These are phyloP conservation scores for Sarocladiaceae sp. DNA, from an alignment of 2,329 filamentous ascomycete species.

Conservation along the genomic window DNA sequence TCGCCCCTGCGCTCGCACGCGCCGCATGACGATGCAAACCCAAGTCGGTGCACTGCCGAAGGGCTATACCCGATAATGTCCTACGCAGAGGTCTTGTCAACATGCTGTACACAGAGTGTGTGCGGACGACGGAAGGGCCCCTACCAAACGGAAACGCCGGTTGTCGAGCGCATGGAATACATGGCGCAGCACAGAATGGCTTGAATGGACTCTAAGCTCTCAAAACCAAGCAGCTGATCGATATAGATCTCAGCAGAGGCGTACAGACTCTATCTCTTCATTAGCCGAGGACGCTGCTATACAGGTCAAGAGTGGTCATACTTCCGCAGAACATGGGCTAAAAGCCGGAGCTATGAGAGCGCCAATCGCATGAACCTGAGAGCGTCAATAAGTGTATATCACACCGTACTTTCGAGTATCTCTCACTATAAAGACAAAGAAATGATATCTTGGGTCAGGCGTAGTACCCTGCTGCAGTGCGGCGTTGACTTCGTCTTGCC, in stretches of 20 bases:
- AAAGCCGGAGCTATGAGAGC: slow-evolving; percentile 10
- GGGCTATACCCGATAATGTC: slow-evolving; percentile 20
- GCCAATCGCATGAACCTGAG: slow-evolving; percentile 15
- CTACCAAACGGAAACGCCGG: slow-evolving; percentile 20
- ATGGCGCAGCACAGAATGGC: slow-evolving; percentile 25
- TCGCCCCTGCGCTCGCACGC: not conserved
- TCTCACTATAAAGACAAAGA: slow-evolving; percentile 15
- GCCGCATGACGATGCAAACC: slow-evolving; percentile 21
- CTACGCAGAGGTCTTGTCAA: not conserved
- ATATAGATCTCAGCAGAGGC: slow-evolving; percentile 16
- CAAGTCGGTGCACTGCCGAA: slow-evolving; percentile 26
- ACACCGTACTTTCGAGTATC: not conserved
- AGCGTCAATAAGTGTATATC: not conserved
- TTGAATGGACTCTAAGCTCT: slow-evolving; percentile 26
- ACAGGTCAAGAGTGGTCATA: slow-evolving; percentile 8
- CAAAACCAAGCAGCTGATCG: slow-evolving; percentile 15
- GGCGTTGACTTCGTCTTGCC: slow-evolving; percentile 21
- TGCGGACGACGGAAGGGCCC: no score
- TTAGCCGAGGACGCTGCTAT: slow-evolving; percentile 12
- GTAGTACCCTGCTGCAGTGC: slow-evolving; percentile 2
- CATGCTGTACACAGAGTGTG: no score
- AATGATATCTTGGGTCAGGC: slow-evolving; percentile 4
- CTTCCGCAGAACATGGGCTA: not conserved
- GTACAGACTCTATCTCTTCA: slow-evolving; percentile 13
- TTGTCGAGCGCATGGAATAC: slow-evolving; percentile 23